A percentile compares a stretch with the other conserved stretches of the same genome.
Conservation (phyloP, 2,329 filamentous ascomycete genomes). For the Neofusicoccum cordaticola region DNA sequence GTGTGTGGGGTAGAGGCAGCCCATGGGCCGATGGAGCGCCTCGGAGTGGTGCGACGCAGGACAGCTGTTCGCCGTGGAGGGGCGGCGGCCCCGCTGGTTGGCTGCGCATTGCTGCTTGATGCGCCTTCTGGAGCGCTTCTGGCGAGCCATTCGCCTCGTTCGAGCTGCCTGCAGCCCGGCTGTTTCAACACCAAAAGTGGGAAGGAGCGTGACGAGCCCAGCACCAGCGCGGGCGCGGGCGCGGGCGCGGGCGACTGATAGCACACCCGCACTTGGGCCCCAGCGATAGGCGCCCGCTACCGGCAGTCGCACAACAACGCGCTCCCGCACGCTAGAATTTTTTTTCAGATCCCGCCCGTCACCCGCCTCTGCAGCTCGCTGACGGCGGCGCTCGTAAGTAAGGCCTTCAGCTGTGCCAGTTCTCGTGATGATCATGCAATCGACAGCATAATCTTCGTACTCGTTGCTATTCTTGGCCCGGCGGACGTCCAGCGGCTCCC, state of each 20-base stretch:
- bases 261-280: background rate
- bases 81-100: conserved; percentile 9
- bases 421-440: conserved; percentile 18
- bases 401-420: conserved; percentile 15
- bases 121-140: background rate
- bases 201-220: background rate
- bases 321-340: conserved; percentile 4
- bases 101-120: background rate
- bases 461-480: conserved; percentile 13
- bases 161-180: conserved; percentile 1
- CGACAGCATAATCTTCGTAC: conserved; percentile 14
- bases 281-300: conserved; percentile 13
- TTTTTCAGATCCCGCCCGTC: background rate
- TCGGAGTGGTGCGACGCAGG: conserved; percentile 10
- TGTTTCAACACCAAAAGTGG: conserved; percentile 12
- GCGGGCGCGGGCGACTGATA: background rate
- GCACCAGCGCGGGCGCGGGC: background rate
- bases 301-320: conserved; percentile 10
- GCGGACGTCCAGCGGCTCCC: background rate
- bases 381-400: conserved; percentile 10
- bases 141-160: conserved; percentile 3
- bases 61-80: conserved; percentile 10
- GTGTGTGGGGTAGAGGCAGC: conserved; percentile 6
- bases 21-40: conserved; percentile 6
- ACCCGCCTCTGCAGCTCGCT: background rate